phyloP scores from a whole-genome alignment of 768 basidiomycete genomes.

The Amyloporia xantha region DNA sequence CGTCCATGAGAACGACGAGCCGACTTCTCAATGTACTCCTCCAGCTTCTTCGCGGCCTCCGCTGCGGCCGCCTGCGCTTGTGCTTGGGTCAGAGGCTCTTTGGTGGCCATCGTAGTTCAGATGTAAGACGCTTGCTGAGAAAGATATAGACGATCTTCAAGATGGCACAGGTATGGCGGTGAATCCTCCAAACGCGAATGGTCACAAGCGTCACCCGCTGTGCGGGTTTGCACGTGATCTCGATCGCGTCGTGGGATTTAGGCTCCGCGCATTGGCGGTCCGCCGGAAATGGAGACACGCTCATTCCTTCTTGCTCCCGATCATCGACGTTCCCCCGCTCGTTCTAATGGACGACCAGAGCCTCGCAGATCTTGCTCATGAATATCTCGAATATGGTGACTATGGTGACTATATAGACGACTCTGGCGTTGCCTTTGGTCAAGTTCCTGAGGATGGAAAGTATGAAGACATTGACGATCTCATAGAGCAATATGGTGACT shows the following conservation, averaged over 20 bases:
- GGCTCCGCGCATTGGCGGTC: not conserved
- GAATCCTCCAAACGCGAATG: constrained; percentile 2
- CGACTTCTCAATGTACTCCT: constrained; percentile 78
- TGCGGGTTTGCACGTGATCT: not conserved
- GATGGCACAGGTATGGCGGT: not conserved
- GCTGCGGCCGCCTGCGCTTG: constrained; percentile 2
- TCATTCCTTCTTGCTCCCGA: not conserved
- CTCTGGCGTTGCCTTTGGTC: constrained; percentile 1
- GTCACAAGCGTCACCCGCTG: constrained; percentile 5
- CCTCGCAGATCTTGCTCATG: constrained; percentile 9
- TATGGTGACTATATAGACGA: constrained; percentile 8
- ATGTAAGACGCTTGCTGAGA: not conserved
- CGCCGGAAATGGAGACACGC: not conserved
- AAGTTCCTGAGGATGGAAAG: not conserved
- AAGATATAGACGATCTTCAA: not conserved
- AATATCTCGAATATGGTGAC: constrained; percentile 13
- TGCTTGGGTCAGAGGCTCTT: not conserved
- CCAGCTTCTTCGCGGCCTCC: constrained; percentile 26
- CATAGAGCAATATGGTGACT: constrained; percentile 14
- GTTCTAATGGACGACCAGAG: constrained; percentile 11
- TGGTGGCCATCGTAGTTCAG: not conserved
- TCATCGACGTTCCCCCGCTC: not conserved
- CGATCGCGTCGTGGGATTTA: not conserved
- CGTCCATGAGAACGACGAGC: constrained; percentile 13
- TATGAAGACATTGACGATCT: constrained; percentile 12